Percentiles rank a stretch among this genome's conserved stretches.
These are phyloP conservation scores for Candida parachauliodes DNA, from an alignment of 805 yeast genomes.

Conservation along the genomic window DNA sequence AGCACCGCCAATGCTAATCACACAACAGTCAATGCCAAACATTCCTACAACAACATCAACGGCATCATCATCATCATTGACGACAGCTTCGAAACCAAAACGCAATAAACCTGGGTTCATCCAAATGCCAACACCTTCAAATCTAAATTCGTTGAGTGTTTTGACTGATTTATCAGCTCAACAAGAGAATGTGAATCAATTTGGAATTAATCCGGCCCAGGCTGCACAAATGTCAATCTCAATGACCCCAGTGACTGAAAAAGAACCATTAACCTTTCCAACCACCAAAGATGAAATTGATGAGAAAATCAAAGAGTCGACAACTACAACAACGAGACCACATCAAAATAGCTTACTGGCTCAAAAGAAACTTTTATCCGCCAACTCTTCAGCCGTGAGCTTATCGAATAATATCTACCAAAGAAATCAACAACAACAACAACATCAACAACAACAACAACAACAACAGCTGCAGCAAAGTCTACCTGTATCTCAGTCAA, in stretches of 20 bases:
- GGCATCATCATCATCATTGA: conserved; percentile 1
- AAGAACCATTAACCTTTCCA: conserved; percentile 19
- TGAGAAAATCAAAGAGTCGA: conserved; percentile 14
- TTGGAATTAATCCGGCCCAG: conserved; percentile 57
- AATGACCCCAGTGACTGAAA: conserved; percentile 81
- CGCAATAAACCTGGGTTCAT: conserved; percentile 38
- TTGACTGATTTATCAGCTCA: conserved; percentile 29
- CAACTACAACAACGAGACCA: conserved; percentile 3
- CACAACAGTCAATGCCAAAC: conserved; percentile 11
- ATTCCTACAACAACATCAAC: conserved; percentile 4
- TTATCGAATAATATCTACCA: not conserved
- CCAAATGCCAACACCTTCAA: conserved; percentile 74
- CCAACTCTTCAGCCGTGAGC: not conserved
- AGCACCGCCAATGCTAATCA: conserved; percentile 8
- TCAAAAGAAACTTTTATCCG: conserved; percentile 6
- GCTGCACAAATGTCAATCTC: conserved; percentile 52
- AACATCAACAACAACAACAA: conserved; percentile 1
- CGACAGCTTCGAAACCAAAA: conserved; percentile 13
- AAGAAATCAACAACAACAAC: conserved; percentile 1
- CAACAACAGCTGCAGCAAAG: conserved; percentile 3
- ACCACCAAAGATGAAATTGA: conserved; percentile 10
- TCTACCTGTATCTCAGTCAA: not conserved
- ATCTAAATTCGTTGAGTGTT: conserved; percentile 31
- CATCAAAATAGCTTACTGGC: conserved; percentile 11
- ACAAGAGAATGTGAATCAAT: conserved; percentile 51